Evolutionary conservation across 768 basidiomycete genomes (phyloP), one percentile per base, ranked within the genome.

Genomic region (Mycena epipterygia): DNA sequence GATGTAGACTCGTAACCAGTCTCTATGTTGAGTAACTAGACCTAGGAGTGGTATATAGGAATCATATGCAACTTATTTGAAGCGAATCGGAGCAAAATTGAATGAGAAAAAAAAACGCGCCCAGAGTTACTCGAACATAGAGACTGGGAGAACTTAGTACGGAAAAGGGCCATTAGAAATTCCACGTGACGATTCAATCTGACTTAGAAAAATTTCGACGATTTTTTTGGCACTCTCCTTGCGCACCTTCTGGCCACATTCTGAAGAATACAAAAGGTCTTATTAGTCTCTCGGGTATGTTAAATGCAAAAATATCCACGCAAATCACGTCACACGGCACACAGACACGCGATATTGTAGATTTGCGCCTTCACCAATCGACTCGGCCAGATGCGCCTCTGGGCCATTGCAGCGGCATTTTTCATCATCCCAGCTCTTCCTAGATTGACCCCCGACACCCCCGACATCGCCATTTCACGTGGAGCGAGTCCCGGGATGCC

Each of bases 161-260:
- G 35, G 35, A 56, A 56, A 56, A 25, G 2, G 53, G 33, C 53
- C 53, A 55, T 35, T 55, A 55, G 51, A 52, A 52, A 21, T 21
- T 2, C 23, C 51, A 52, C 51, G 51, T 52, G 51, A 52, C 16
- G 30, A 52, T 52, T 30, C 27, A 52, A 19, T 32, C 25, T 17
- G 51, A 52, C 51, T 60, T 60, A 60, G 58, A 30, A 21, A 60
- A 60, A 42, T 60, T 60, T 60, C 42, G 42, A 29, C 58, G 9
- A 46, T 60, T 46, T 46, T 60, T 32, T 46, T 60, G 8, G n/a
- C 30, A 29, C 42, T 23, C 23, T 17, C 25, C 29, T 30, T 13
- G 5, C 29, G 14, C 30, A 12, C 12, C 1, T 29, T 33, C 19
- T n/a, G n/a, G 32, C 8, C 42, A 32, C 14, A 60, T 14, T 60